These are phyloP conservation scores for Eutypella sp. DNA, from an alignment of 2,329 filamentous ascomycete species.

Conservation along the genomic window DNA sequence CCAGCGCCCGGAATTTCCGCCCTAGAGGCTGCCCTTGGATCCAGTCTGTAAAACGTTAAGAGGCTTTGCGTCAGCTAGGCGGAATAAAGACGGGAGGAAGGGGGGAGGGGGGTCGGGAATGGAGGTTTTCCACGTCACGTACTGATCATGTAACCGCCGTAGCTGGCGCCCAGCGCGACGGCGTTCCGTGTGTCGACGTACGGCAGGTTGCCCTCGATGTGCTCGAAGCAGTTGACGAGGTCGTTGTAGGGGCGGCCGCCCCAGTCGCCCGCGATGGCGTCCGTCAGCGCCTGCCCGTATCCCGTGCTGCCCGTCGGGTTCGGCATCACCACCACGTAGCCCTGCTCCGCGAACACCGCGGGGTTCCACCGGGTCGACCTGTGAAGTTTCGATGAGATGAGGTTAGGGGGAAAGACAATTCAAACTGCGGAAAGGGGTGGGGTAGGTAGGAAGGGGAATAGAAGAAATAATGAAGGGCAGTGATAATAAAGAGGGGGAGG, in stretches of 20 bases:
- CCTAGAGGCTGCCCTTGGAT: slow-evolving; percentile 83
- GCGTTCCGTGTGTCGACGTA: slow-evolving; percentile 66
- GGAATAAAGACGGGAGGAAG: slow-evolving; percentile 12
- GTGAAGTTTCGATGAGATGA: slow-evolving; percentile 7
- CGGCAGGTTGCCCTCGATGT: slow-evolving; percentile 59
- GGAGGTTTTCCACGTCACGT: too few relatives aligned
- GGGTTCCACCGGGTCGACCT: slow-evolving; percentile 71
- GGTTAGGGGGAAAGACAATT: too few relatives aligned
- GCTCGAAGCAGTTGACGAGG: slow-evolving; percentile 71
- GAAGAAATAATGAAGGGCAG: too few relatives aligned
- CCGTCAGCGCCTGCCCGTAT: slow-evolving; percentile 71
- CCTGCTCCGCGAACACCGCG: slow-evolving; percentile 80
- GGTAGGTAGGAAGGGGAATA: too few relatives aligned
- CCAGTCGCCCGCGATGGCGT: slow-evolving; percentile 78
- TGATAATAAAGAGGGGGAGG: background rate
- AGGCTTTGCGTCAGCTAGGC: too few relatives aligned
- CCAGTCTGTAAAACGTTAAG: too few relatives aligned
- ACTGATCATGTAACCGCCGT: slow-evolving; percentile 74
- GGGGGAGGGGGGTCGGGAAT: too few relatives aligned
- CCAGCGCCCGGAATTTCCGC: slow-evolving; percentile 79
- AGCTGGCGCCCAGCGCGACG: slow-evolving; percentile 70
- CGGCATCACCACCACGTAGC: slow-evolving; percentile 75
- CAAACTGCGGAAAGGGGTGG: too few relatives aligned
- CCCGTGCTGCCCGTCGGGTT: slow-evolving; percentile 82
- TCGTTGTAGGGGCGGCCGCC: slow-evolving; percentile 81